A percentile compares a stretch with the other conserved stretches of the same genome.
Conservation (phyloP, 2,329 filamentous ascomycete species). For the Ceratocystis alfenasii region DNA sequence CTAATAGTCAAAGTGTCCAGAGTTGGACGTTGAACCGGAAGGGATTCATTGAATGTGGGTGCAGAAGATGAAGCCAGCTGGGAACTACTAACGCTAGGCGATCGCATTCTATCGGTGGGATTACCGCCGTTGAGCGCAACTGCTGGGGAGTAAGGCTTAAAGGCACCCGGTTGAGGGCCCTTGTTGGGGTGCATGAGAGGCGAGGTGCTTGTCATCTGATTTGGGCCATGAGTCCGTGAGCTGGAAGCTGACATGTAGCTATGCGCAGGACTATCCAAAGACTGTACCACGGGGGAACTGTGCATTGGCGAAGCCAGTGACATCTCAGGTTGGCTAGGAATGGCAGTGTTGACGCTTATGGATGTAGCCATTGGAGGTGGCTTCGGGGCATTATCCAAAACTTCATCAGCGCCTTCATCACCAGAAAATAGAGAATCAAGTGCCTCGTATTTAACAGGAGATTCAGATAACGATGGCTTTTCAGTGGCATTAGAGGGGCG, state of each 20-base stretch:
- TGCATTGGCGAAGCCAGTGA: constrained; percentile 12
- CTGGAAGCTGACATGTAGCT: constrained; percentile 12
- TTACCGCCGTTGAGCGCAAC: constrained; percentile 7
- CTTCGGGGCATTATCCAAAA: not conserved
- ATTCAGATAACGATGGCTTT: no score
- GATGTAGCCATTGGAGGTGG: constrained; percentile 10
- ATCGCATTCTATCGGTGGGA: constrained; percentile 1
- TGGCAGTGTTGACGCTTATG: constrained; percentile 13
- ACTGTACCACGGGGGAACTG: constrained; percentile 8
- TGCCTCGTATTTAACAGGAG: constrained; percentile 1
- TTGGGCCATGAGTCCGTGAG: constrained; percentile 4
- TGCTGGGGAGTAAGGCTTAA: constrained; percentile 20
- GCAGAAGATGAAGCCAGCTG: not conserved
- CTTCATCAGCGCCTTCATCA: not conserved
- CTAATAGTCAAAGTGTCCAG: not conserved
- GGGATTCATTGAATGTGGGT: not conserved
- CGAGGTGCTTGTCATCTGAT: not conserved
- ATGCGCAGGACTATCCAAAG: constrained; percentile 4
- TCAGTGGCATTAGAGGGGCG: not conserved
- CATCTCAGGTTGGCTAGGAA: not conserved
- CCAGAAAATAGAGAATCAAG: constrained; percentile 17
- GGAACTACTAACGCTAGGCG: not conserved
- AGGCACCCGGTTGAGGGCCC: not conserved
- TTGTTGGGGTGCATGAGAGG: not conserved
- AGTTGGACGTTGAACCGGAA: not conserved